A percentile compares a stretch with the other conserved stretches of the same genome.
These are phyloP conservation scores for Lactarius sanguifluus DNA, from an alignment of 768 basidiomycete genomes.

Conservation along the genomic window DNA sequence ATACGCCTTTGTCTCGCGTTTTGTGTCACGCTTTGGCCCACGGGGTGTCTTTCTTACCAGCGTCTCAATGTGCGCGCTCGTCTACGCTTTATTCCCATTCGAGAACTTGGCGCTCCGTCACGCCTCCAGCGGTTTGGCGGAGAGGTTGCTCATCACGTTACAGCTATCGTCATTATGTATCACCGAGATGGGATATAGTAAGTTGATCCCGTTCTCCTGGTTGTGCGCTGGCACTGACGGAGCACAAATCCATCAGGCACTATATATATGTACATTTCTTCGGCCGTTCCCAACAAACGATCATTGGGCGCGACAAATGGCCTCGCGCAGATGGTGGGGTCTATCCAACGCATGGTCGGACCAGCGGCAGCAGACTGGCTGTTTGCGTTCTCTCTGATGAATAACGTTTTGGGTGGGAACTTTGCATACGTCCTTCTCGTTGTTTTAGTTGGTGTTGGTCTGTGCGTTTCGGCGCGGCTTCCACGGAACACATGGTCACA, in stretches of 20 bases:
- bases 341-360: constrained; percentile 45
- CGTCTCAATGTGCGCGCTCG: constrained; percentile 30
- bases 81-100: constrained; percentile 35
- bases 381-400: constrained; percentile 58
- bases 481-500: not conserved
- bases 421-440: constrained; percentile 1
- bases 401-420: constrained; percentile 27
- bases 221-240: not conserved
- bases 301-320: constrained; percentile 70
- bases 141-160: not conserved
- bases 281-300: constrained; percentile 59
- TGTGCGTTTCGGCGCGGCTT: not conserved
- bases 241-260: constrained; percentile 44
- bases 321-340: constrained; percentile 39
- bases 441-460: not conserved
- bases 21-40: constrained; percentile 39
- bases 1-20: constrained; percentile 38
- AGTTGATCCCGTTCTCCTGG: not conserved
- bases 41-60: constrained; percentile 35
- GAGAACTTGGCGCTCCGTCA: not conserved
- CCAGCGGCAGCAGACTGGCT: constrained; percentile 58
- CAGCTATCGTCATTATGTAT: not conserved
- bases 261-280: constrained; percentile 65
- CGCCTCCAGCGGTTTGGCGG: not conserved
- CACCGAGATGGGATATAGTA: constrained; percentile 1